Evolutionary conservation across 2,329 filamentous ascomycete genomes (phyloP).

Genomic region (Corynespora cassiicola): DNA sequence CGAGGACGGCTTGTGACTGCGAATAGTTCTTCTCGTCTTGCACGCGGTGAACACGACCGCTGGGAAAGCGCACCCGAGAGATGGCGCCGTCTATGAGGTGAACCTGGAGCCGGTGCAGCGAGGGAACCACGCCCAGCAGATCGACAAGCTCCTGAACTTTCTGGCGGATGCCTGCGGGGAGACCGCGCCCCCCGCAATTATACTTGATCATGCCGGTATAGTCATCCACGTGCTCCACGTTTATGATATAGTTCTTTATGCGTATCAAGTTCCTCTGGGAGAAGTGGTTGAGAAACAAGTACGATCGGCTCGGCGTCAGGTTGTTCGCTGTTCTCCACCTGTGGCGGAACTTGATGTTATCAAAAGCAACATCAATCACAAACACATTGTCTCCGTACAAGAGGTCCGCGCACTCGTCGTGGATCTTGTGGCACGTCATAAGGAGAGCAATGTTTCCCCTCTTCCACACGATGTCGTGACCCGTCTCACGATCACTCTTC

Average conservation of each 20-base stretch:
- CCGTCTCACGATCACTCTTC: slow-evolving; percentile 29
- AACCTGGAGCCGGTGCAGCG: slow-evolving; percentile 34
- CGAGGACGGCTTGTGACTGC: slow-evolving; percentile 50
- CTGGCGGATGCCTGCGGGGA: slow-evolving; percentile 49
- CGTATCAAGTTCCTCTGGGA: slow-evolving; percentile 48
- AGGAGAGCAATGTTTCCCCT: slow-evolving; percentile 51
- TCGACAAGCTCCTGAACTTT: slow-evolving; percentile 51
- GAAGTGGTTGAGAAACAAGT: slow-evolving; percentile 51
- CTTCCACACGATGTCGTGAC: slow-evolving; percentile 50
- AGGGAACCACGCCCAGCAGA: slow-evolving; percentile 34
- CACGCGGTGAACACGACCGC: slow-evolving; percentile 40
- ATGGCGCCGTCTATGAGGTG: slow-evolving; percentile 40
- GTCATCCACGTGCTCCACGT: slow-evolving; percentile 55
- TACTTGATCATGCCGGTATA: slow-evolving; percentile 61
- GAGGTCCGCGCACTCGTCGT: slow-evolving; percentile 52
- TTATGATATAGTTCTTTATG: slow-evolving; percentile 51
- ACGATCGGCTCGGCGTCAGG: slow-evolving; percentile 48
- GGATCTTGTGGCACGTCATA: slow-evolving; percentile 48
- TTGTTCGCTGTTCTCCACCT: slow-evolving; percentile 52
- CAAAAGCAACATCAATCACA: slow-evolving; percentile 52
- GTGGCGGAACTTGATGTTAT: slow-evolving; percentile 52
- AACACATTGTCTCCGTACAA: slow-evolving; percentile 57
- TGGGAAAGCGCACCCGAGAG: slow-evolving; percentile 32
- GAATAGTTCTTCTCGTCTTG: slow-evolving; percentile 40
- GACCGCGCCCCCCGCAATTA: slow-evolving; percentile 54